phyloP scores from a whole-genome alignment of 2,329 filamentous ascomycete species.

The Colletotrichum sp. region DNA sequence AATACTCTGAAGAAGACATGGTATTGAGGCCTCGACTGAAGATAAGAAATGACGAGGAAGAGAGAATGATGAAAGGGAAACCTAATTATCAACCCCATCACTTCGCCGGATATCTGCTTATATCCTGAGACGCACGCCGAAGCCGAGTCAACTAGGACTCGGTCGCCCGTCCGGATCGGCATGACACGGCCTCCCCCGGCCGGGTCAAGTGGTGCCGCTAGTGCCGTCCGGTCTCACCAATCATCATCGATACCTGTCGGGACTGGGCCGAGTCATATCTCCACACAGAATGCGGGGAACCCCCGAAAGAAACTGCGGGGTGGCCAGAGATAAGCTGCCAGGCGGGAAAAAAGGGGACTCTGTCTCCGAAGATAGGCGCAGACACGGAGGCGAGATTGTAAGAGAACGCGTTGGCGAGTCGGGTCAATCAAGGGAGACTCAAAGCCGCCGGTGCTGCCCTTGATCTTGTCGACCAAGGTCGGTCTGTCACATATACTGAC shows the following conservation, averaged over 20 bases:
- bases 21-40: background rate
- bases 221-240: background rate
- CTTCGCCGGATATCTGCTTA: background rate
- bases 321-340: background rate
- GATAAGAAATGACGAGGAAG: background rate
- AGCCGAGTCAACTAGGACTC: background rate
- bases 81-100: background rate
- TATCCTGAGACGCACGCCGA: background rate
- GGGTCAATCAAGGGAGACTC: background rate
- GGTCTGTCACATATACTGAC: background rate
- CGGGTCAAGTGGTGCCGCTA: background rate
- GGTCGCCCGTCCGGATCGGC: background rate
- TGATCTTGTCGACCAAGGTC: background rate
- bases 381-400: background rate
- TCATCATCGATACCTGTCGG: background rate
- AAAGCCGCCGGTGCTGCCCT: background rate
- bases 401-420: background rate
- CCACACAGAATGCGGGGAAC: background rate
- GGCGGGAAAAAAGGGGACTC: background rate
- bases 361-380: background rate
- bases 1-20: background rate
- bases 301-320: background rate
- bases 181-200: background rate
- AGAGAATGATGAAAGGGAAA: background rate
- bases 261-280: background rate